Evolutionary conservation across 805 yeast genomes (phyloP).

Genomic region (Suhomyces emberorum): DNA sequence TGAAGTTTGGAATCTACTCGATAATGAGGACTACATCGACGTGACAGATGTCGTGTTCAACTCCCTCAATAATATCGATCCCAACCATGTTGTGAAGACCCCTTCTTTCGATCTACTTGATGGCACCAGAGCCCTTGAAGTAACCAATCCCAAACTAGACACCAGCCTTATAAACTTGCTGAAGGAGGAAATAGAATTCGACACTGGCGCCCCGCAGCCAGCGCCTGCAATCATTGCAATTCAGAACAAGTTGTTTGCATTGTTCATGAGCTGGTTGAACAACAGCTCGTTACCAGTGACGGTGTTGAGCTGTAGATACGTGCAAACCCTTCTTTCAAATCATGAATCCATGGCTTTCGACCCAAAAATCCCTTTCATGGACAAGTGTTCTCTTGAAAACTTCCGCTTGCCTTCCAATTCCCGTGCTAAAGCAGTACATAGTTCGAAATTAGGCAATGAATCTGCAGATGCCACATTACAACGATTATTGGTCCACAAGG

Average conservation of each 20-base stretch:
- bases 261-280: conserved; percentile 69
- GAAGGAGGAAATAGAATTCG: conserved; percentile 45
- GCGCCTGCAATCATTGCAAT: conserved; percentile 41
- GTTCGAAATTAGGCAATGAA: background rate
- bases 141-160: conserved; percentile 69
- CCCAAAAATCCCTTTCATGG: conserved; percentile 1
- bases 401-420: conserved; percentile 2
- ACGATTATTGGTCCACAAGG: conserved; percentile 42
- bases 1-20: background rate
- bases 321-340: conserved; percentile 50
- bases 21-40: conserved; percentile 36
- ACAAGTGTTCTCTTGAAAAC: conserved; percentile 5
- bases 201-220: conserved; percentile 35
- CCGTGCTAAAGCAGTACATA: background rate
- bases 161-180: conserved; percentile 61
- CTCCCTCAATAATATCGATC: conserved; percentile 35
- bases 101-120: conserved; percentile 65
- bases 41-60: conserved; percentile 52
- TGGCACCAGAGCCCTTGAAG: conserved; percentile 86
- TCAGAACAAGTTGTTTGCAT: conserved; percentile 50
- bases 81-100: conserved; percentile 57
- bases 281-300: conserved; percentile 76
- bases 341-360: background rate
- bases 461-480: conserved; percentile 13
- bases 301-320: conserved; percentile 69